phyloP scores from a whole-genome alignment of 176 grass and related monocot species.

The Hyparrhenia diplandra region DNA sequence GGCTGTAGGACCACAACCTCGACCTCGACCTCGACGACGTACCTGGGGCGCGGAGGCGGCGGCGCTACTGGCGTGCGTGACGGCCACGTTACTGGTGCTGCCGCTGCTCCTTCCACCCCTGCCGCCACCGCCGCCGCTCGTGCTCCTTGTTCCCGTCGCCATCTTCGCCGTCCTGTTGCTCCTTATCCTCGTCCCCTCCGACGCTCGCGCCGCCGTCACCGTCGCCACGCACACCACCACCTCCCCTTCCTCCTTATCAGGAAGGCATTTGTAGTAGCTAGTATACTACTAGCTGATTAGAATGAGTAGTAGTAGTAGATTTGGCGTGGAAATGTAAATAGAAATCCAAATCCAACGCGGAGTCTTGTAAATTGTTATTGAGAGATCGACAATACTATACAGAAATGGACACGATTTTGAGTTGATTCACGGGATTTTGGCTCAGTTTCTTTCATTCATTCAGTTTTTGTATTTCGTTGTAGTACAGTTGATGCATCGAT shows the following conservation, averaged over 20 bases:
- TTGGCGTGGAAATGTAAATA: not conserved
- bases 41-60: conserved; percentile 33
- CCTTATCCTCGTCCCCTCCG: conserved; percentile 30
- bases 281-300: not conserved
- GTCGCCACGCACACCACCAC: not conserved
- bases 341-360: not conserved
- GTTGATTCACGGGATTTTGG: too few relatives aligned
- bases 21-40: not conserved
- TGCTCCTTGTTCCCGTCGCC: conserved; percentile 43
- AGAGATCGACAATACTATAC: too few relatives aligned
- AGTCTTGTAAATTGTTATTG: too few relatives aligned
- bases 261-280: not conserved
- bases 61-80: conserved; percentile 31
- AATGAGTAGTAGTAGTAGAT: not conserved
- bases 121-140: conserved; percentile 32
- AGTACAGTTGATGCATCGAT: too few relatives aligned
- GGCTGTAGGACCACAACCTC: fast-evolving
- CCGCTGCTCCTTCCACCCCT: conserved; percentile 35
- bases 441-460: too few relatives aligned
- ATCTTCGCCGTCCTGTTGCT: conserved; percentile 41
- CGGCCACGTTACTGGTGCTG: conserved; percentile 41
- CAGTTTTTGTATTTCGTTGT: too few relatives aligned
- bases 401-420: too few relatives aligned
- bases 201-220: conserved; percentile 5
- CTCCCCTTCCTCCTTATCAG: not conserved